Evolutionary conservation across 345 rosid genomes (phyloP).

Genomic region (Zanthoxylum bungeanum): DNA sequence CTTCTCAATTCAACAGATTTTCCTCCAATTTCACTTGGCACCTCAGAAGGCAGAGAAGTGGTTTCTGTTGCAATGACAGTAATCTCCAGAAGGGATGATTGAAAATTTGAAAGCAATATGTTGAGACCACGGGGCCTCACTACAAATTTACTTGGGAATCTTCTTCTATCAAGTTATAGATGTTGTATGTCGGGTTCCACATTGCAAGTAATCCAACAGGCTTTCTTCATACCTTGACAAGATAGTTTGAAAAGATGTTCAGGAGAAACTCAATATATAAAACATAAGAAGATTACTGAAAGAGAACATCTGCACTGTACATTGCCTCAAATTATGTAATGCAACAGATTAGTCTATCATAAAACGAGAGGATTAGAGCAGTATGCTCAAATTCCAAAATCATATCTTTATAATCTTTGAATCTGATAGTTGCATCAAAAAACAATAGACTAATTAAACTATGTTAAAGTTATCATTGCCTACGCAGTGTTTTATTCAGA

Average conservation of each 20-base stretch:
- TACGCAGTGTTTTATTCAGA: background rate
- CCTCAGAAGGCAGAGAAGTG: conserved; percentile 59
- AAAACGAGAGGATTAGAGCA: background rate
- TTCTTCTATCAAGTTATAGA: conserved; percentile 77
- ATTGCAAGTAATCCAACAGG: conserved; percentile 89
- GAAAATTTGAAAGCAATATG: conserved; percentile 88
- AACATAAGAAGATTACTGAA: background rate
- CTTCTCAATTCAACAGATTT: conserved; percentile 94
- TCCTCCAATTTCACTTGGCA: conserved; percentile 75
- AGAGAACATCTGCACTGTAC: background rate
- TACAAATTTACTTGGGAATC: conserved; percentile 63
- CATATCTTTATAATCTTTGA: conserved; percentile 8
- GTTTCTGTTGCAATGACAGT: conserved; percentile 84
- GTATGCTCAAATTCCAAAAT: background rate
- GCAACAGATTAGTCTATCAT: background rate
- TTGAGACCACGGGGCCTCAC: conserved; percentile 84
- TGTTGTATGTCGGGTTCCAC: conserved; percentile 85
- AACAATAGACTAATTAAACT: background rate
- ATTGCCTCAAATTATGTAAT: background rate
- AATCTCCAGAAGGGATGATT: conserved; percentile 95
- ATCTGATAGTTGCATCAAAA: background rate
- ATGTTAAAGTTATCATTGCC: background rate
- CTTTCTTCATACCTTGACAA: conserved; percentile 65
- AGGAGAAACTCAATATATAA: background rate
- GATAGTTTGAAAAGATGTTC: background rate